phyloP scores from a whole-genome alignment of 352 stramenopile species.

The Elongisporangium anandrum region DNA sequence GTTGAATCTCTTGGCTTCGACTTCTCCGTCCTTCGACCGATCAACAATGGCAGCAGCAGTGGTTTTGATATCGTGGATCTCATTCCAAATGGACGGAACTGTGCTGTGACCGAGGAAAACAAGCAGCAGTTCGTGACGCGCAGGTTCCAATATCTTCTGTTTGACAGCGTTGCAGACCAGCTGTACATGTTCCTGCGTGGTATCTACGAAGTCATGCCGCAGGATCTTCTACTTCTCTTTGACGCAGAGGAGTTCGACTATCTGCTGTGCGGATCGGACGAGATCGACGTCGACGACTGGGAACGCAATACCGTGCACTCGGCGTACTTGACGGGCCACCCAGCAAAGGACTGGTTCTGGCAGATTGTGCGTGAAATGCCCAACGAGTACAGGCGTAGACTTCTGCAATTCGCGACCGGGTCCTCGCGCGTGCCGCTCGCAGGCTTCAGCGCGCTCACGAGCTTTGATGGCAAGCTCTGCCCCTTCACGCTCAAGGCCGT shows the following conservation, averaged over 20 bases:
- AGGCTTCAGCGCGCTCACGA: conserved; percentile 7
- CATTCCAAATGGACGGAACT: conserved; percentile 17
- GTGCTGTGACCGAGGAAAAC: conserved; percentile 91
- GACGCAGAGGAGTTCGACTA: conserved; percentile 94
- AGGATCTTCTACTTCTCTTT: conserved; percentile 88
- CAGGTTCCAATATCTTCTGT: conserved; percentile 90
- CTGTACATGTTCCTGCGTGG: conserved; percentile 83
- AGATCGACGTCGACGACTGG: conserved; percentile 80
- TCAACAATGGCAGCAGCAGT: conserved; percentile 1
- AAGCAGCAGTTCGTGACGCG: conserved; percentile 88
- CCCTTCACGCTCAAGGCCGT: conserved; percentile 7
- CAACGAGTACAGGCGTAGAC: conserved; percentile 6
- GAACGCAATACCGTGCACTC: conserved; percentile 46
- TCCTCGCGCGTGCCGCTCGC: conserved; percentile 5
- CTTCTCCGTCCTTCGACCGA: conserved; percentile 20
- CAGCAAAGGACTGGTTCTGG: background rate
- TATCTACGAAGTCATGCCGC: conserved; percentile 93
- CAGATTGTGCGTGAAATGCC: conserved; percentile 5
- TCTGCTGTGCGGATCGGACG: conserved; percentile 87
- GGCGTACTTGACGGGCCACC: background rate
- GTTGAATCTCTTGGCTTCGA: conserved; percentile 24
- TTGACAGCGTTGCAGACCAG: conserved; percentile 83
- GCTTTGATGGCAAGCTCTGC: conserved; percentile 1
- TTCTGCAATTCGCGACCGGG: conserved; percentile 9
- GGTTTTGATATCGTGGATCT: conserved; percentile 23